A percentile compares a stretch with the other conserved stretches of the same genome.
phyloP scores from a whole-genome alignment of 2,329 filamentous ascomycete genomes.

The Fusarium tuaranense region DNA sequence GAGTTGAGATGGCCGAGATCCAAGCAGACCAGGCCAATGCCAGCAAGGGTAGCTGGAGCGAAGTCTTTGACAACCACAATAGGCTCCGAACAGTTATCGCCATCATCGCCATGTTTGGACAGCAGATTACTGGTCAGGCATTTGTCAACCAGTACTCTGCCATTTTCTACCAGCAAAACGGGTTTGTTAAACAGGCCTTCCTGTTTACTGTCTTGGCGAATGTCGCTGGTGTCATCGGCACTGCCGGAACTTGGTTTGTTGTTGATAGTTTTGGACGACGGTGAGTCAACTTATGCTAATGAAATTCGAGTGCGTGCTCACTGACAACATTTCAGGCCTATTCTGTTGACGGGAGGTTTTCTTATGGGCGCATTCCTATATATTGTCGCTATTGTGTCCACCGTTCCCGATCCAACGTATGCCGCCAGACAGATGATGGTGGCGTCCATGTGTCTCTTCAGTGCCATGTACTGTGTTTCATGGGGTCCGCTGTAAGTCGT shows the following conservation, averaged over 20 bases:
- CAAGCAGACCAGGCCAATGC: constrained; percentile 18
- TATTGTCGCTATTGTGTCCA: not conserved
- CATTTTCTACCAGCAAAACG: constrained; percentile 46
- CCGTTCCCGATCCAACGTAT: not conserved
- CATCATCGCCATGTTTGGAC: constrained; percentile 47
- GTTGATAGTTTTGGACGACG: constrained; percentile 43
- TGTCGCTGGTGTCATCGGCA: constrained; percentile 18
- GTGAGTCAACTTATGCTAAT: constrained; percentile 13
- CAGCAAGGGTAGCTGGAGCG: constrained; percentile 5
- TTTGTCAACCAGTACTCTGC: constrained; percentile 46
- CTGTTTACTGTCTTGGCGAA: constrained; percentile 32
- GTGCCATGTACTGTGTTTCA: not conserved
- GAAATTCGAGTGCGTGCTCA: not conserved
- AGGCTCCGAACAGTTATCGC: constrained; percentile 34
- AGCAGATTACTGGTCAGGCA: constrained; percentile 50
- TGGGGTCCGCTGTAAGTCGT: not conserved
- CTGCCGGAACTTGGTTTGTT: constrained; percentile 36
- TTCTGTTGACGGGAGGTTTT: constrained; percentile 38
- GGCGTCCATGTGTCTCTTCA: not conserved
- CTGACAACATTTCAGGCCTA: not conserved
- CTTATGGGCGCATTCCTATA: constrained; percentile 29
- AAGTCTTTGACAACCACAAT: constrained; percentile 9
- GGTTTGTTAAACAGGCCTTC: constrained; percentile 40
- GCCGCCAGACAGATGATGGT: not conserved
- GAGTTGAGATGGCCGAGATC: constrained; percentile 39